These are phyloP conservation scores for Piper longum DNA, from an alignment of 164 flowering plant genomes.

Conservation along the genomic window DNA sequence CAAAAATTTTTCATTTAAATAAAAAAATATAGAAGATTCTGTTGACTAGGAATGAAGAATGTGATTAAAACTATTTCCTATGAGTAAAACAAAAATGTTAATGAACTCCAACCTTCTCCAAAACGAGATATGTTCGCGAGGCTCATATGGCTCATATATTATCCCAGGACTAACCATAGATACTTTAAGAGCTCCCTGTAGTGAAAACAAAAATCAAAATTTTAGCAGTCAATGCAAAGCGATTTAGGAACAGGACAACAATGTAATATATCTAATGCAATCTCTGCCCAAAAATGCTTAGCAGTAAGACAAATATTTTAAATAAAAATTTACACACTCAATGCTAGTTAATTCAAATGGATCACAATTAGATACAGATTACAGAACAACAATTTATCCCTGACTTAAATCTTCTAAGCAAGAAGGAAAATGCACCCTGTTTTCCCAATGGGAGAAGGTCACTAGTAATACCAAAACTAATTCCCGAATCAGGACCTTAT, in stretches of 20 bases:
- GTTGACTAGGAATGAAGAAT: neutral
- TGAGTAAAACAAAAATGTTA: neutral
- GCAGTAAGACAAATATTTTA: neutral
- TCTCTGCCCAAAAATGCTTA: neutral
- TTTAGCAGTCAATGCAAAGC: neutral
- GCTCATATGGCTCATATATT: slow-evolving; percentile 78
- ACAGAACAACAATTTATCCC: too few relatives aligned
- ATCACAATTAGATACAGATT: too few relatives aligned
- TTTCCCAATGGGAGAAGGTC: too few relatives aligned
- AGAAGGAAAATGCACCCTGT: too few relatives aligned
- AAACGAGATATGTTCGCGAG: slow-evolving; percentile 59
- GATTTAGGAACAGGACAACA: neutral
- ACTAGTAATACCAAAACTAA: too few relatives aligned
- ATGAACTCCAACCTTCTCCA: slow-evolving; percentile 51
- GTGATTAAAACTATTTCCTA: neutral
- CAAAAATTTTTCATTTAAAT: neutral
- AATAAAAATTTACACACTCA: neutral
- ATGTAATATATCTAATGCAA: neutral
- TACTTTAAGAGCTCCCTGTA: slow-evolving; percentile 59
- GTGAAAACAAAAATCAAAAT: slow-evolving; percentile 10
- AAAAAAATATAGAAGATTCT: neutral
- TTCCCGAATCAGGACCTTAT: too few relatives aligned
- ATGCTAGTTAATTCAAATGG: too few relatives aligned
- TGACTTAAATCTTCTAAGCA: too few relatives aligned
- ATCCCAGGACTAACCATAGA: slow-evolving; percentile 80